Evolutionary conservation across 2,329 filamentous ascomycete genomes (phyloP).

Genomic region (Aspergillus tamarii): DNA sequence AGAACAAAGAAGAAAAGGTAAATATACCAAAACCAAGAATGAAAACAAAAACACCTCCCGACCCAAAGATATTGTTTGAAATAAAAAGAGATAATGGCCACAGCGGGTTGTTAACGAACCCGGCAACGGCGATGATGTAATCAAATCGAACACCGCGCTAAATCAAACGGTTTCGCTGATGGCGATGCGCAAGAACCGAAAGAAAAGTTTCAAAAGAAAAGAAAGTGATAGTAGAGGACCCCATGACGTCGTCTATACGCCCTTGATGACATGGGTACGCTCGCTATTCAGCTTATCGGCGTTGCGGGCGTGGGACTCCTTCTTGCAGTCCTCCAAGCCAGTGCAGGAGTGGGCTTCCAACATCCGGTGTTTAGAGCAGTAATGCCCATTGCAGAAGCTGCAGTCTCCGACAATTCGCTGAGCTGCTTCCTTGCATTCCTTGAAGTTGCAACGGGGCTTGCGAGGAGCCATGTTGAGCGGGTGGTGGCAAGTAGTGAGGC

Average conservation of each 20-base stretch:
- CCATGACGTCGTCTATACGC: conserved; percentile 61
- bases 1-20: conserved; percentile 14
- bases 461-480: conserved; percentile 50
- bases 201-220: conserved; percentile 15
- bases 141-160: conserved; percentile 36
- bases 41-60: conserved; percentile 16
- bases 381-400: conserved; percentile 90
- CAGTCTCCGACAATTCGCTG: conserved; percentile 97
- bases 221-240: conserved; percentile 9
- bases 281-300: conserved; percentile 89
- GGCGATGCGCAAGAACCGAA: conserved; percentile 21
- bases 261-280: conserved; percentile 90
- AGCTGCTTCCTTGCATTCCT: conserved; percentile 83
- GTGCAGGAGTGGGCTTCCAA: conserved; percentile 93
- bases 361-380: conserved; percentile 92
- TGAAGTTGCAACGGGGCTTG: conserved; percentile 77
- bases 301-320: conserved; percentile 93
- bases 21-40: conserved; percentile 2
- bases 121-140: conserved; percentile 10
- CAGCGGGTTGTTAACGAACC: conserved; percentile 12
- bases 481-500: conserved; percentile 12
- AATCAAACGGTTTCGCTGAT: conserved; percentile 25
- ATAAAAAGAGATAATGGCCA: conserved; percentile 14
- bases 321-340: conserved; percentile 95
- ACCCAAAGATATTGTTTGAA: conserved; percentile 14